These are phyloP conservation scores for Backusella parvicylindrica DNA, from an alignment of 192 early-diverging fungal genomes.

Conservation along the genomic window DNA sequence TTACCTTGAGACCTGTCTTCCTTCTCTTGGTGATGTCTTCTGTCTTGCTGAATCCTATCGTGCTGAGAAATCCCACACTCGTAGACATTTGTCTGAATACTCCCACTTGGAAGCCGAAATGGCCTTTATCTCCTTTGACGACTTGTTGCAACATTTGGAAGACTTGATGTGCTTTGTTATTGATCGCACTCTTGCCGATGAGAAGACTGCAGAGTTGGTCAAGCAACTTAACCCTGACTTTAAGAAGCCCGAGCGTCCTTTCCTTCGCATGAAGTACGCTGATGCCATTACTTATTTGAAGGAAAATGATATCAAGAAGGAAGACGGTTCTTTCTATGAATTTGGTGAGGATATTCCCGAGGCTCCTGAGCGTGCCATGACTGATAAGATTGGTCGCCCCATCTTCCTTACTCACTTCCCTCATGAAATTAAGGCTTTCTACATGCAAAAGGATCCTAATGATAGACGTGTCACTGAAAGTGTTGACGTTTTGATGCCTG, in stretches of 20 bases:
- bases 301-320: conserved; percentile 85
- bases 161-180: conserved; percentile 80
- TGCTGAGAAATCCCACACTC: conserved; percentile 96
- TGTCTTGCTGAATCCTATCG: conserved; percentile 96
- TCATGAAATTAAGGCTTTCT: conserved; percentile 97
- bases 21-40: conserved; percentile 94
- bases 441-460: conserved; percentile 92
- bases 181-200: conserved; percentile 74
- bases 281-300: conserved; percentile 96
- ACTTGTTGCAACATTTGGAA: conserved; percentile 84
- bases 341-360: conserved; percentile 99
- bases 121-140: conserved; percentile 91
- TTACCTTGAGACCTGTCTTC: conserved; percentile 94
- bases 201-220: conserved; percentile 69
- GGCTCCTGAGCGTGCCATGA: conserved; percentile 96
- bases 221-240: conserved; percentile 92
- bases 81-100: conserved; percentile 95
- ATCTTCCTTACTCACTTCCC: conserved; percentile 97
- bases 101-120: conserved; percentile 97
- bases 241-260: conserved; percentile 78
- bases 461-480: conserved; percentile 89
- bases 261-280: conserved; percentile 93
- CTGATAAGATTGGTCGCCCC: conserved; percentile 93
- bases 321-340: conserved; percentile 85
- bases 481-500: conserved; percentile 97